Conservation (phyloP, 176 grass and related monocot genomes). For the Poa pratensis region DNA sequence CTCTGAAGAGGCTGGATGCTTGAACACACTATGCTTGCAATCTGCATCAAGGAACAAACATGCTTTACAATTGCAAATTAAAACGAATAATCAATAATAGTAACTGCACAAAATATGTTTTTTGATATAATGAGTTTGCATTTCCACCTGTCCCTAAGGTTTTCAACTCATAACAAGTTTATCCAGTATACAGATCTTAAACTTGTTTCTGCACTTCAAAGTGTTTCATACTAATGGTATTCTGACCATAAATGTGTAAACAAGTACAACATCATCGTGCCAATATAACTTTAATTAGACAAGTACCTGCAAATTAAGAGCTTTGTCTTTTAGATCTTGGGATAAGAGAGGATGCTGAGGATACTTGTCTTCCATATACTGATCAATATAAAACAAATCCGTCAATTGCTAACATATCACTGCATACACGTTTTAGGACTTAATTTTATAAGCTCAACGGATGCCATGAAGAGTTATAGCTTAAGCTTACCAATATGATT, state of each 20-base stretch:
- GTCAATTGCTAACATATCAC: slow-evolving; percentile 26
- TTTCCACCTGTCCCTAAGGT: background rate
- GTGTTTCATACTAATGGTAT: background rate
- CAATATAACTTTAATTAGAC: background rate
- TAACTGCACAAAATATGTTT: background rate
- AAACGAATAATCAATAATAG: slow-evolving; percentile 11
- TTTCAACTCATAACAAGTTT: background rate
- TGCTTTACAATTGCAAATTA: background rate
- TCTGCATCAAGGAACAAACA: slow-evolving; percentile 44
- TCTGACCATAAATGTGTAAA: background rate
- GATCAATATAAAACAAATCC: slow-evolving; percentile 8
- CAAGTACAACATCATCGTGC: background rate
- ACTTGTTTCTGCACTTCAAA: background rate
- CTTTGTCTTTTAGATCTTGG: slow-evolving; percentile 76
- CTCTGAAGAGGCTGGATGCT: slow-evolving; percentile 90
- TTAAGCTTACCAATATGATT: slow-evolving; percentile 63
- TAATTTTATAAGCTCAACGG: slow-evolving; percentile 10
- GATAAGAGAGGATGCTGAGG: slow-evolving; percentile 76
- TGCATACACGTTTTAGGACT: background rate
- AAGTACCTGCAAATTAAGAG: slow-evolving; percentile 86
- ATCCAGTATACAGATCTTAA: background rate
- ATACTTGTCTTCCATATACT: slow-evolving; percentile 98
- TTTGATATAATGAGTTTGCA: background rate
- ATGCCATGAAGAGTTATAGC: slow-evolving; percentile 8
- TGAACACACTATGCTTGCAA: slow-evolving; percentile 80